Evolutionary conservation across 768 basidiomycete species (phyloP).

Genomic region (Candolleomyces aberdarensis): DNA sequence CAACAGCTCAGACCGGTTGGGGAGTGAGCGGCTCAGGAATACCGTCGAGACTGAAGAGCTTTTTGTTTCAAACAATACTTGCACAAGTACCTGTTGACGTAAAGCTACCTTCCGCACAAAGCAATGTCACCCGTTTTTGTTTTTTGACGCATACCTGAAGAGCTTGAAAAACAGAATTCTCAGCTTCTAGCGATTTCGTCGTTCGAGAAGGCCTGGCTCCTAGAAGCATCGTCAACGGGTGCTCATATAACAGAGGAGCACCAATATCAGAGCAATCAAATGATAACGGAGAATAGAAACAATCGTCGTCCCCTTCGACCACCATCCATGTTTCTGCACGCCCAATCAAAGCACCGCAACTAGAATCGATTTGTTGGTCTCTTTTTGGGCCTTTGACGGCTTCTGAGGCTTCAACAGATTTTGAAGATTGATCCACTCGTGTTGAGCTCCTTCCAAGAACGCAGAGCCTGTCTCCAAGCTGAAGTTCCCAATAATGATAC

Average conservation of each 20-base stretch:
- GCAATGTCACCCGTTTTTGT: no score
- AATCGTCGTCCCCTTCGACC: slow-evolving; percentile 76
- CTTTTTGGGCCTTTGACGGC: slow-evolving; percentile 77
- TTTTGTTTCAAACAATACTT: no score
- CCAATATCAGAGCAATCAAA: slow-evolving; percentile 79
- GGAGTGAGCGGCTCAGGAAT: no score
- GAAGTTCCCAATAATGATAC: slow-evolving; percentile 96
- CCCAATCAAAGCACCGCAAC: slow-evolving; percentile 90
- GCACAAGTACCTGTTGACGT: no score
- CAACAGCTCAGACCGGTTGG: no score
- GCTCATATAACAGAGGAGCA: slow-evolving; percentile 5
- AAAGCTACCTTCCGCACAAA: no score
- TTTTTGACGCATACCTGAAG: no score
- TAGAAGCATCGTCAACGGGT: slow-evolving; percentile 24
- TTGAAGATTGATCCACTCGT: slow-evolving; percentile 92
- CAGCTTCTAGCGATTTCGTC: slow-evolving; percentile 45
- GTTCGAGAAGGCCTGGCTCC: slow-evolving; percentile 76
- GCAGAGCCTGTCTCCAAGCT: slow-evolving; percentile 83
- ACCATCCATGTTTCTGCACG: slow-evolving; percentile 89
- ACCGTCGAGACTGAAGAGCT: no score
- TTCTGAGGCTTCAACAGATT: slow-evolving; percentile 84
- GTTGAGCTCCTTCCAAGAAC: slow-evolving; percentile 79
- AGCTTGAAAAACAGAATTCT: slow-evolving; percentile 47
- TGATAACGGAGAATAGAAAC: slow-evolving; percentile 78
- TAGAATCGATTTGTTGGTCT: slow-evolving; percentile 55